Evolutionary conservation across 176 grass and related monocot species (phyloP).

Genomic region (Microstegium vimineum): DNA sequence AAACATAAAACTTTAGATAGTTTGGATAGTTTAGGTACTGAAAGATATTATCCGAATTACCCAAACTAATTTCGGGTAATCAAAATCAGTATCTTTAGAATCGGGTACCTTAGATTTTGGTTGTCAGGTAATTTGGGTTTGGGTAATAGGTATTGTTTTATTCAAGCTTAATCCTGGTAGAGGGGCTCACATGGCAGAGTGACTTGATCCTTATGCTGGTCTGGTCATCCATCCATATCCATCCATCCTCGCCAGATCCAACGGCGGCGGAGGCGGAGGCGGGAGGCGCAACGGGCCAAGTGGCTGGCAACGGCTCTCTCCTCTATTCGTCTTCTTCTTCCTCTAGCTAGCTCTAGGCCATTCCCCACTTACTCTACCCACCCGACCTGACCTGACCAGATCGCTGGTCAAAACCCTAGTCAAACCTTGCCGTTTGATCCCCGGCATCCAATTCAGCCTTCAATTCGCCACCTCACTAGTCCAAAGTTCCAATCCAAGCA

Average conservation of each 20-base stretch:
- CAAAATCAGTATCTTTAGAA: no score
- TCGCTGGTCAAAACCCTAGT: constrained; percentile 28
- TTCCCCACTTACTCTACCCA: neutral
- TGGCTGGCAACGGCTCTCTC: neutral
- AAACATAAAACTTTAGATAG: no score
- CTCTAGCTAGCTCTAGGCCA: neutral
- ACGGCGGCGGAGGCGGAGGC: neutral
- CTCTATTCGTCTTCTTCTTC: neutral
- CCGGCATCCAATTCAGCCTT: no score
- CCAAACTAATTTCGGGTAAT: no score
- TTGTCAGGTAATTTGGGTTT: no score
- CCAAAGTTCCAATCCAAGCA: neutral
- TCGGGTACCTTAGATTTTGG: no score
- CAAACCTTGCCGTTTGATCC: constrained; percentile 4
- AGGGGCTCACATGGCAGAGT: neutral
- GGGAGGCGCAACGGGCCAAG: no score
- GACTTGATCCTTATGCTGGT: no score
- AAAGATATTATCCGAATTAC: no score
- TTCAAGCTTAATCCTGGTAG: no score
- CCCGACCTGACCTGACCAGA: neutral
- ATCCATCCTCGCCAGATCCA: neutral
- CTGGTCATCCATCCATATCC: neutral
- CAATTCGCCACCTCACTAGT: neutral
- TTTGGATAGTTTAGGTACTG: no score
- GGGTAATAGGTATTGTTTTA: no score